Evolutionary conservation across 306 rosid species (phyloP), one percentile per base, ranked within the genome.

Genomic region (Aeschynomene evenia): DNA sequence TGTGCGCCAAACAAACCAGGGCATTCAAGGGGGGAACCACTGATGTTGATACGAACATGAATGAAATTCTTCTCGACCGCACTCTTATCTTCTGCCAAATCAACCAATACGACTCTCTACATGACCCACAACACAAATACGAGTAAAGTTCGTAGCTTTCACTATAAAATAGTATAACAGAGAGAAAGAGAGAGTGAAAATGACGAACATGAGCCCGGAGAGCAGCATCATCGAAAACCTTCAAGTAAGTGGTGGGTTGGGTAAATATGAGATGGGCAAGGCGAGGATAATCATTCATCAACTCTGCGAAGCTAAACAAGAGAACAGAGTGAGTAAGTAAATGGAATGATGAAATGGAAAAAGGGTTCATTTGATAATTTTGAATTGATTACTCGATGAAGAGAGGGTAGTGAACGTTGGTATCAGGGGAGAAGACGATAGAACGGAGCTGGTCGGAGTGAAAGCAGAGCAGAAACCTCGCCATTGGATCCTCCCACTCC

Each of bases 11-110:
- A 50, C 82, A 39, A 58, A 90, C 97, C 96, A 37, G 94, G 86
- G 67, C 78, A 85, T 72, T 88, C 96, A 16, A 93, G 96, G 3
- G 91, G 92, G 56, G 98, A 88, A 31, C 98, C 97, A 2, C 80
- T 33, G 55, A 86, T 48, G 34, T 88, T 79, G 20, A 93, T 69
- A 5, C 97, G 94, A 56, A 93, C 94, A 71, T 93, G 94, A 80
- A 93, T 78, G 67, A 59, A 84, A 7, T 85, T 81, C 59, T 90
- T 88, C 79, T 76, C 78, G 21, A 85, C 53, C 45, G 73, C 88
- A 1, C 56, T 75, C 39, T 64, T 23, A 5, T 67, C 70, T 59
- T 66, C 81, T 51, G 43, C 76, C 72, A 86, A 65, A 18, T 93
- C 98, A n/a, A 59, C 63, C 84, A 86, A 59, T 23, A 81, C 53